A percentile compares a stretch with the other conserved stretches of the same genome.
Evolutionary conservation across 2,329 filamentous ascomycete genomes (phyloP).

Genomic region (Trichophyton schoenleinii): DNA sequence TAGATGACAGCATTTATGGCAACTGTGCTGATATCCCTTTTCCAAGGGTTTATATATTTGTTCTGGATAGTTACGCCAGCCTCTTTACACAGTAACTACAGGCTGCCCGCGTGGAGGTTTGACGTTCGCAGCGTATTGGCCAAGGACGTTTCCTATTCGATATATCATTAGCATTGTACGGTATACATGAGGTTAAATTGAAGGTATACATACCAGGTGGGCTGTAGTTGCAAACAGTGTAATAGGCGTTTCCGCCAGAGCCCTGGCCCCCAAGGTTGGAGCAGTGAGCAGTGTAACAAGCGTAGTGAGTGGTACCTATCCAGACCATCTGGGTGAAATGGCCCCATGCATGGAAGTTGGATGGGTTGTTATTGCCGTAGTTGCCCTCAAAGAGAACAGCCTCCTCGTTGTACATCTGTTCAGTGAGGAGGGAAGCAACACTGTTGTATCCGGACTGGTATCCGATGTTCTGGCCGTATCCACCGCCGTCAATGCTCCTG

Average conservation of each 20-base stretch:
- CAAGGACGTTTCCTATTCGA: constrained; percentile 41
- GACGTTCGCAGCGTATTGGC: constrained; percentile 44
- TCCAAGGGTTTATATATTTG: no score
- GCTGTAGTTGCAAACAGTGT: constrained; percentile 82
- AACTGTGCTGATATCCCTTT: no score
- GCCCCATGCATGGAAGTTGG: constrained; percentile 54
- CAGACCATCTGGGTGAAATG: constrained; percentile 69
- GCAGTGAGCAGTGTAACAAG: constrained; percentile 46
- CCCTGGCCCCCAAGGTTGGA: constrained; percentile 21
- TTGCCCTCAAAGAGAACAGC: constrained; percentile 42
- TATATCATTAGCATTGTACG: constrained; percentile 6
- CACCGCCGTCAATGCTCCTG: constrained; percentile 43
- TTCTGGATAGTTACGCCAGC: no score
- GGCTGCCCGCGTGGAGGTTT: constrained; percentile 28
- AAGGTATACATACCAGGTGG: constrained; percentile 48
- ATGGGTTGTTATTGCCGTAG: constrained; percentile 50
- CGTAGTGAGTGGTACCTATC: constrained; percentile 49
- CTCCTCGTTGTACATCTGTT: constrained; percentile 85
- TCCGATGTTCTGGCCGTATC: constrained; percentile 89
- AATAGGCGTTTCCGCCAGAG: constrained; percentile 42
- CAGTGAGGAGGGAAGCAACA: constrained; percentile 56
- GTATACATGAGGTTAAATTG: neutral
- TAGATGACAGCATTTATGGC: neutral
- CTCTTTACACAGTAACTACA: constrained; percentile 21
- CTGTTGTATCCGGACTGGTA: constrained; percentile 46